Conservation (phyloP, 139 green algal genomes). For the Nannochloris sp. region DNA sequence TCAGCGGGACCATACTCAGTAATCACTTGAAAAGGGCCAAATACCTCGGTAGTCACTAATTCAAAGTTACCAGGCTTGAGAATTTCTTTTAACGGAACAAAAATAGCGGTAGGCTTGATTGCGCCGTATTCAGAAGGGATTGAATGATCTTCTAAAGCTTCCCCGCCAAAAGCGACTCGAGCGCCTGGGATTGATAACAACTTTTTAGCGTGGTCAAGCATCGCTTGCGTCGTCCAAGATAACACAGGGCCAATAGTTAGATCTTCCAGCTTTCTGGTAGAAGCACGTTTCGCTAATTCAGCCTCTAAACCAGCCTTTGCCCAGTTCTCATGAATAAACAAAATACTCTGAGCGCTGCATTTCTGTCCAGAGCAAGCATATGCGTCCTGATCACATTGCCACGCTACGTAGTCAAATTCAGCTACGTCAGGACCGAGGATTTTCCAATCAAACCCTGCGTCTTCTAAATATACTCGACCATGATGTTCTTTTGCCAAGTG, state of each 20-base stretch:
- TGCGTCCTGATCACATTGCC: conserved; percentile 92
- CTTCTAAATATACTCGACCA: conserved; percentile 84
- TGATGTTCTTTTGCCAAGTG: conserved; percentile 61
- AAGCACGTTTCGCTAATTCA: conserved; percentile 49
- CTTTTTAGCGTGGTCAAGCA: conserved; percentile 67
- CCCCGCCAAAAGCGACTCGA: conserved; percentile 76
- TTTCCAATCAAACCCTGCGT: conserved; percentile 99
- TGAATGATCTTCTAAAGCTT: conserved; percentile 68
- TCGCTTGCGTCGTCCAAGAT: conserved; percentile 76
- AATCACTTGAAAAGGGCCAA: conserved; percentile 94
- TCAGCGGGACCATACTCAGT: conserved; percentile 73
- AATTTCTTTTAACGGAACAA: conserved; percentile 79
- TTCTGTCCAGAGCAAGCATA: conserved; percentile 96
- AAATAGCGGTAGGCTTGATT: conserved; percentile 90
- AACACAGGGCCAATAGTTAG: conserved; percentile 91
- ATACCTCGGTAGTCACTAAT: conserved; percentile 86
- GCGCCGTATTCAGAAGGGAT: conserved; percentile 90
- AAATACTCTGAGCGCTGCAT: conserved; percentile 92
- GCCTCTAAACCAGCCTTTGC: conserved; percentile 55
- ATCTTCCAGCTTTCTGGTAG: conserved; percentile 63
- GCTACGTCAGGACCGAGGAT: conserved; percentile 80
- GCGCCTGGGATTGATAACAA: conserved; percentile 77
- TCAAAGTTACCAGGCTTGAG: conserved; percentile 59
- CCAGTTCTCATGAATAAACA: conserved; percentile 86
- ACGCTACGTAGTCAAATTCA: conserved; percentile 84